Conservation (phyloP, 352 stramenopile genomes). For the Pythium coloratum region DNA sequence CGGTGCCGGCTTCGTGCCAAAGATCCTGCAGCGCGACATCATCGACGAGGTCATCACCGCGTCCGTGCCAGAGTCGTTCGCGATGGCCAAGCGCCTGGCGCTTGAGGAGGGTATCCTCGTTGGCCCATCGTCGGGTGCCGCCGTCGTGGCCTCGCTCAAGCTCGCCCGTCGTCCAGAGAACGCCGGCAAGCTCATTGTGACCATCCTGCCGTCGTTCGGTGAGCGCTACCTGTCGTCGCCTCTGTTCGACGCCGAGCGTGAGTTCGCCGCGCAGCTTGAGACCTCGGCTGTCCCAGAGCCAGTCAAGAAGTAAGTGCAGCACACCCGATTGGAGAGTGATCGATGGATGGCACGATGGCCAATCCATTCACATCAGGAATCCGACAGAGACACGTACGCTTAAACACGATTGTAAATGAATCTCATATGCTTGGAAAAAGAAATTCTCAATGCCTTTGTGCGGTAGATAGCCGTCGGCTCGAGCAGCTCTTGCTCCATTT, state of each 20-base stretch:
- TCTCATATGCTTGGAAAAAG: background rate
- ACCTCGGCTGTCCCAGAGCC: slow-evolving; percentile 45
- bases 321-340: background rate
- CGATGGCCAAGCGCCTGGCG: slow-evolving; percentile 84
- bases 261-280: slow-evolving; percentile 62
- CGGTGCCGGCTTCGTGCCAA: slow-evolving; percentile 78
- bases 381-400: background rate
- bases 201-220: slow-evolving; percentile 90
- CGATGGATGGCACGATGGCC: background rate
- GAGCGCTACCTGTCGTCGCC: slow-evolving; percentile 85
- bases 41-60: slow-evolving; percentile 90
- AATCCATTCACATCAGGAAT: background rate
- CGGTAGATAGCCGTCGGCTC: background rate
- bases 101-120: slow-evolving; percentile 87
- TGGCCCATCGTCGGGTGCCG: slow-evolving; percentile 84
- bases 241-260: slow-evolving; percentile 79
- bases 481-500: background rate
- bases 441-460: background rate
- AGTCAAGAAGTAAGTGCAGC: slow-evolving; percentile 10
- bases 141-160: slow-evolving; percentile 82
- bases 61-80: slow-evolving; percentile 80
- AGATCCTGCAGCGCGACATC: slow-evolving; percentile 76
- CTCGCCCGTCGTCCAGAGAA: slow-evolving; percentile 82
- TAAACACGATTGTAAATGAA: slow-evolving; percentile 3
- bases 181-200: slow-evolving; percentile 86